Evolutionary conservation across 768 basidiomycete species (phyloP), one percentile per base, ranked within the genome.

Genomic region (Thelephora ganbajun): DNA sequence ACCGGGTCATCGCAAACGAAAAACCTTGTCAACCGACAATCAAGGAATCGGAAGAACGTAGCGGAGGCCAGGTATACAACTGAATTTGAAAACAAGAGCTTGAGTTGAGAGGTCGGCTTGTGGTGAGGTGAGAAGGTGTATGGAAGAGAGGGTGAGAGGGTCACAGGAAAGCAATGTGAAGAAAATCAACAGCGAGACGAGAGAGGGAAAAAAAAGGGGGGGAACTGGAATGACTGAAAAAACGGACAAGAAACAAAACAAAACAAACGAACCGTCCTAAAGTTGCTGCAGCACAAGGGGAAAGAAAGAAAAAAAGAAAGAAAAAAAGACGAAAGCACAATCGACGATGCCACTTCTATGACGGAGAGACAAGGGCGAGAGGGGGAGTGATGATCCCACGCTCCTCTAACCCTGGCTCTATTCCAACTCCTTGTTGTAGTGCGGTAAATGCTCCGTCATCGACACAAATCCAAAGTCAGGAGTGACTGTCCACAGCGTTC

Each of bases 381-480:
- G 37, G 20, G 37, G 11, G 39, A 41, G 39, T 9, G 22, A 41
- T 18, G 39, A 41, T 22, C 16, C 18, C 22, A 2, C 16, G 7
- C 18, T 16, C 22, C 39, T 14, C 22, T 14, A 14, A 14, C 9
- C 4, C 9, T 9, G 22, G 14, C 39, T 41, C 39, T 41, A 41
- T 7, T 41, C 39, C 39, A 41, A 14, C 16, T 41, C 48, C 51
- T 61, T 61, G 54, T 53, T 48, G 57, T 59, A 61, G 19, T 58
- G 57, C 53, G 60, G 72, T 48, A 84, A 63, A 58, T 85, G 80
- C 61, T 84, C 83, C 63, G 79, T 83, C 81, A 86, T 81, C 57
- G 74, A 71, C 59, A 86, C 83, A 67, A 77, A 87, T 51, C 81
- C 85, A 69, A 84, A 86, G 72, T 86, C 83, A 65, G 84, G 84